Evolutionary conservation across 139 green algal species (phyloP).

Genomic region (Chlamydomonas applanata): DNA sequence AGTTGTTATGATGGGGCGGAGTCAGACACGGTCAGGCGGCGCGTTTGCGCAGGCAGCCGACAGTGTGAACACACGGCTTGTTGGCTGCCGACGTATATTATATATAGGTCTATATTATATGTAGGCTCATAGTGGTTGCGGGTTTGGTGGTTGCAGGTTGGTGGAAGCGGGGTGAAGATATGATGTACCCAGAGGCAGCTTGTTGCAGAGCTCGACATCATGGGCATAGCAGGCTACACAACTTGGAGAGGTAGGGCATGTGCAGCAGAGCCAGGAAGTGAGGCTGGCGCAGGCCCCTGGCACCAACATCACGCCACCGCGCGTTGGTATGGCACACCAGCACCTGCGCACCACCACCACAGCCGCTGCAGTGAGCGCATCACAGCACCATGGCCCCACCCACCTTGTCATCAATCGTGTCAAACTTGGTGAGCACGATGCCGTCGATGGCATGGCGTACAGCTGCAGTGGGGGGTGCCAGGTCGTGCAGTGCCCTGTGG

Average conservation of each 20-base stretch:
- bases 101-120: too few species aligned
- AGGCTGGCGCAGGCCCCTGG: not conserved
- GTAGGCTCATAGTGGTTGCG: too few species aligned
- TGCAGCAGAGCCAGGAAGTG: not conserved
- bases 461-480: slow-evolving; percentile 21
- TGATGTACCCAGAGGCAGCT: too few species aligned
- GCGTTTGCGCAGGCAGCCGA: not conserved
- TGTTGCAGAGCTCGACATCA: too few species aligned
- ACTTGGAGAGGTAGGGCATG: too few species aligned
- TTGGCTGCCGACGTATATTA: too few species aligned
- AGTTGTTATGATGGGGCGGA: not conserved
- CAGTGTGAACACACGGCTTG: too few species aligned
- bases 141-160: too few species aligned
- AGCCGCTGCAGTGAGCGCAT: not conserved
- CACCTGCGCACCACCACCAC: not conserved
- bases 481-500: slow-evolving; percentile 37
- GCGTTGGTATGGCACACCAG: not conserved
- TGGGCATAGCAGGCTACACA: too few species aligned
- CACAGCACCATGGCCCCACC: not conserved
- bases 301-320: not conserved
- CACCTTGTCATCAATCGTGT: slow-evolving; percentile 99
- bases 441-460: slow-evolving; percentile 69
- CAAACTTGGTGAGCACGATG: slow-evolving; percentile 97
- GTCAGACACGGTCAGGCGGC: not conserved
- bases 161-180: too few species aligned